These are phyloP conservation scores for Fragilaria radians DNA, from an alignment of 108 stramenopile genomes.

Conservation along the genomic window DNA sequence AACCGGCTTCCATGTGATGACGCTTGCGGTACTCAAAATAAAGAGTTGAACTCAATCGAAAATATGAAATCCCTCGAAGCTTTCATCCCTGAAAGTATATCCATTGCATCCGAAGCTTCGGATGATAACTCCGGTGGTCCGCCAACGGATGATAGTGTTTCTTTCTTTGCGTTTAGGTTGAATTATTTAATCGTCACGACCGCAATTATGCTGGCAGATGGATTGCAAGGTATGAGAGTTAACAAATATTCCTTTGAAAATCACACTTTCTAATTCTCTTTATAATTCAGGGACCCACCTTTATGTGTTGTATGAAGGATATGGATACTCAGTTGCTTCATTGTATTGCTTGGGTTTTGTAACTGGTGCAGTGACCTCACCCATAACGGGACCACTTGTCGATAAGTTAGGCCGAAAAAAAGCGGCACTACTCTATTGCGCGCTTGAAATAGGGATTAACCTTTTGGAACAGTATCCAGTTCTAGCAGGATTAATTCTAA, in stretches of 20 bases:
- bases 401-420: constrained; percentile 70
- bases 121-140: background rate
- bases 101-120: background rate
- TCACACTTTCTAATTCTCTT: background rate
- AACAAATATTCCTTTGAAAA: background rate
- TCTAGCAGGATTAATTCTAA: constrained; percentile 46
- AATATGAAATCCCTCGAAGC: background rate
- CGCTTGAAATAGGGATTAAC: constrained; percentile 66
- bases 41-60: background rate
- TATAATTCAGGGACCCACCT: constrained; percentile 44
- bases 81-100: background rate
- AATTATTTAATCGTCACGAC: constrained; percentile 47
- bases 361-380: constrained; percentile 46
- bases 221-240: constrained; percentile 43
- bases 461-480: constrained; percentile 58
- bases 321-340: constrained; percentile 55
- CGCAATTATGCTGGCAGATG: constrained; percentile 57
- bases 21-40: background rate
- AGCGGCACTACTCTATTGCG: constrained; percentile 71
- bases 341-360: constrained; percentile 55
- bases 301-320: constrained; percentile 59
- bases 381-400: constrained; percentile 73
- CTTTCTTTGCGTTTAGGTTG: constrained; percentile 33
- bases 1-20: background rate
- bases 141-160: background rate